Conservation (phyloP, 768 basidiomycete species). For the Pisolithus microcarpus region DNA sequence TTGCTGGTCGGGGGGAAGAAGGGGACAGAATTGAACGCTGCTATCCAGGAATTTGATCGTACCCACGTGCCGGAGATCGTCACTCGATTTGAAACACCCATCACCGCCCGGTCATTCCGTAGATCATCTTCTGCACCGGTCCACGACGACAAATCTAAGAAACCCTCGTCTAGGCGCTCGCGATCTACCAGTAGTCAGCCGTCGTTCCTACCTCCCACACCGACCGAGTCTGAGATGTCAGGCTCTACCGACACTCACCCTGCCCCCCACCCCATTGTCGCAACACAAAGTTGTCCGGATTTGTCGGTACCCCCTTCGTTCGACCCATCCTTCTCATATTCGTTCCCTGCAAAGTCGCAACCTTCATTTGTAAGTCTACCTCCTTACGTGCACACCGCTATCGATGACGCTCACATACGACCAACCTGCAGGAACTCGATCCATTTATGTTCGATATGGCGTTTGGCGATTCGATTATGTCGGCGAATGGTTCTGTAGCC, state of each 20-base stretch:
- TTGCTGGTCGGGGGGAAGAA: constrained; percentile 61
- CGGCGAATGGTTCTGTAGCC: constrained; percentile 10
- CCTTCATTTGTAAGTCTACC: constrained; percentile 41
- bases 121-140: constrained; percentile 61
- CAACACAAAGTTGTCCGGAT: constrained; percentile 23
- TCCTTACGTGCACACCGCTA: neutral
- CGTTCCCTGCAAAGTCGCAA: constrained; percentile 34
- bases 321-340: constrained; percentile 21
- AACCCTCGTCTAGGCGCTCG: constrained; percentile 12
- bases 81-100: constrained; percentile 66
- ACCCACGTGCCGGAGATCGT: constrained; percentile 51
- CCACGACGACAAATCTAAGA: constrained; percentile 32
- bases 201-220: neutral
- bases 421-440: constrained; percentile 20
- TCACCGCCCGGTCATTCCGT: constrained; percentile 63
- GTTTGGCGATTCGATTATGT: constrained; percentile 24
- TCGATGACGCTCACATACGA: constrained; percentile 4
- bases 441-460: constrained; percentile 22
- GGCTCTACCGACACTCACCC: constrained; percentile 3
- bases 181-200: constrained; percentile 24
- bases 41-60: constrained; percentile 54
- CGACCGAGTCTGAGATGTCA: neutral
- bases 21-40: constrained; percentile 53
- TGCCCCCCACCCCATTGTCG: constrained; percentile 1
- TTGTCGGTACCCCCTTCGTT: constrained; percentile 30